These are phyloP conservation scores for Colletotrichum phormii DNA, from an alignment of 2,329 filamentous ascomycete genomes.

Conservation along the genomic window DNA sequence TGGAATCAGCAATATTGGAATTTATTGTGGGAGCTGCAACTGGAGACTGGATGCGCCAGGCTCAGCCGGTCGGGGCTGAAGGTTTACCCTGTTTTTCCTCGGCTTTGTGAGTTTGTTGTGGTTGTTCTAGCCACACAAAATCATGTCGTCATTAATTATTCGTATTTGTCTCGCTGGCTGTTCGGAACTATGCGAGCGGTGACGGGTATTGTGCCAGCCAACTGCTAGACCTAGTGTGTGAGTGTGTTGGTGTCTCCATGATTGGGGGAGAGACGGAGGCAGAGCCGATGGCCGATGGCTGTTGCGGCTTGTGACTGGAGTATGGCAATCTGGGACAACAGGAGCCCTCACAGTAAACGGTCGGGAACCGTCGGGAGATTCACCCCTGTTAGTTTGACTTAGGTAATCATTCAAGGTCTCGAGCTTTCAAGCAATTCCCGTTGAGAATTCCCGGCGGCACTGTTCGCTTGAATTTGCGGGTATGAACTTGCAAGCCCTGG, in stretches of 20 bases:
- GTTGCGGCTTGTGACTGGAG: neutral
- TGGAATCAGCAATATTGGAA: no score
- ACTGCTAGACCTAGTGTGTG: no score
- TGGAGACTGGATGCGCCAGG: neutral
- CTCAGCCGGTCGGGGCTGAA: neutral
- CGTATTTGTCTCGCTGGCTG: neutral
- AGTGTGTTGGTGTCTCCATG: no score
- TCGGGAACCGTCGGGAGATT: conserved; percentile 13
- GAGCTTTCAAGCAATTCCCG: neutral
- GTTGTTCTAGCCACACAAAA: neutral
- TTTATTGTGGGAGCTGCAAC: no score
- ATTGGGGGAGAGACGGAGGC: neutral
- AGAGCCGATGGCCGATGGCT: neutral
- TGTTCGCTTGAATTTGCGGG: neutral
- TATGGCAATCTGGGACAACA: neutral
- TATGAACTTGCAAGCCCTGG: neutral
- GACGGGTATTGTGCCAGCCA: neutral
- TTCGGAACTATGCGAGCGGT: neutral
- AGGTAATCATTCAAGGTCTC: neutral
- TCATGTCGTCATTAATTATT: neutral
- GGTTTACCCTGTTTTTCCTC: neutral
- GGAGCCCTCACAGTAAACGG: neutral
- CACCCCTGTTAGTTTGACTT: neutral
- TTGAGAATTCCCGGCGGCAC: no score
- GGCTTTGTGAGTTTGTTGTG: neutral